These are phyloP conservation scores for Hysterium pulicare DNA, from an alignment of 2,329 filamentous ascomycete genomes.

Conservation along the genomic window DNA sequence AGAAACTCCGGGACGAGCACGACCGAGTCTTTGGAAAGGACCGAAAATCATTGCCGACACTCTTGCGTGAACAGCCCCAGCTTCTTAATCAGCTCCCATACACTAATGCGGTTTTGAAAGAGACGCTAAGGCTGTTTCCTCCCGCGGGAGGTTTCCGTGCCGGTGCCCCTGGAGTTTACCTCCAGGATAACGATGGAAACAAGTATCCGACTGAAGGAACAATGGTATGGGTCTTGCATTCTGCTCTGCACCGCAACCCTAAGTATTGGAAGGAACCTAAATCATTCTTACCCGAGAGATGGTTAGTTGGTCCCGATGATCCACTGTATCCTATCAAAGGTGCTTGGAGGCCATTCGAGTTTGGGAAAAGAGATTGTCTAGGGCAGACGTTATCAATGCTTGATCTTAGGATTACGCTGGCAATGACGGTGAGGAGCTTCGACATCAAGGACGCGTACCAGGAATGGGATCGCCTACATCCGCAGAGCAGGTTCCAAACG, in stretches of 20 bases:
- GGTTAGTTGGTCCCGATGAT: slow-evolving; percentile 5
- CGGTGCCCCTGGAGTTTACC: slow-evolving; percentile 4
- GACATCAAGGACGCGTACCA: slow-evolving; percentile 15
- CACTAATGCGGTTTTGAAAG: slow-evolving; percentile 29
- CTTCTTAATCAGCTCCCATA: slow-evolving; percentile 23
- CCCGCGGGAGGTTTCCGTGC: slow-evolving; percentile 7
- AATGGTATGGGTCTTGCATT: slow-evolving; percentile 5
- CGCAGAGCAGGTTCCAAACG: background rate
- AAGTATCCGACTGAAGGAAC: slow-evolving; percentile 10
- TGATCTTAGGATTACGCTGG: slow-evolving; percentile 30
- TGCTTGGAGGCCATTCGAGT: slow-evolving; percentile 36
- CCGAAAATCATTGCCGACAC: background rate
- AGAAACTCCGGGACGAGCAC: slow-evolving; percentile 20
- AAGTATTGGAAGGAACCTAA: slow-evolving; percentile 10
- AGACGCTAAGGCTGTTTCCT: slow-evolving; percentile 28
- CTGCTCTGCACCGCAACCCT: slow-evolving; percentile 9
- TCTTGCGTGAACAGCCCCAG: slow-evolving; percentile 16
- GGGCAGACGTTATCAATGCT: slow-evolving; percentile 37
- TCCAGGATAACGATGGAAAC: slow-evolving; percentile 6
- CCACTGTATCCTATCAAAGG: slow-evolving; percentile 8
- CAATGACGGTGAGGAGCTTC: slow-evolving; percentile 15
- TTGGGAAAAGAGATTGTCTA: slow-evolving; percentile 37
- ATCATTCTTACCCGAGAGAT: slow-evolving; percentile 16
- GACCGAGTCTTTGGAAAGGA: slow-evolving; percentile 18
- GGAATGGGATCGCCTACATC: slow-evolving; percentile 9